Evolutionary conservation across 2,329 filamentous ascomycete genomes (phyloP).

Genomic region (Aspergillus fijiensis): DNA sequence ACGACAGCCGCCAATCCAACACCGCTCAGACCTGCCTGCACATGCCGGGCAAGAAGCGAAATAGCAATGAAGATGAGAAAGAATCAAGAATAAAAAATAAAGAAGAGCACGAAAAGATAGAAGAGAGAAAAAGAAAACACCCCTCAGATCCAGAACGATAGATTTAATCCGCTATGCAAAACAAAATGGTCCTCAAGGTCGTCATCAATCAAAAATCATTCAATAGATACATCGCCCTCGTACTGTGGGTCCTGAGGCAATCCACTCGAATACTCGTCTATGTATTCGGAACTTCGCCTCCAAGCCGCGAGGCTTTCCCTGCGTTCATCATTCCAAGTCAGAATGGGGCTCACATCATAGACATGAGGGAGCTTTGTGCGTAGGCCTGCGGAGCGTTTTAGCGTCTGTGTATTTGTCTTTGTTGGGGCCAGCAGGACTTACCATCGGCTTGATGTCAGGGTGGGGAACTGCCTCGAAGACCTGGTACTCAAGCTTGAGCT

Average conservation of each 20-base stretch:
- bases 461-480: conserved; percentile 97
- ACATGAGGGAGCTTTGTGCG: conserved; percentile 78
- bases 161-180: conserved; percentile 26
- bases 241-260: conserved; percentile 13
- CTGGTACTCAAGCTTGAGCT: conserved; percentile 87
- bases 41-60: neutral
- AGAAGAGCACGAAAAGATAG: neutral
- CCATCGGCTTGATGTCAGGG: conserved; percentile 91
- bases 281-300: neutral
- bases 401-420: neutral
- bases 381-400: conserved; percentile 62
- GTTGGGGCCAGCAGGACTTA: conserved; percentile 31
- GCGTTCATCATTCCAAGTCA: conserved; percentile 21
- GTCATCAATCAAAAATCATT: conserved; percentile 13
- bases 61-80: neutral
- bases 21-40: neutral
- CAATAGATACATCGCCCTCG: conserved; percentile 20
- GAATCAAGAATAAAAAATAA: neutral
- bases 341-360: conserved; percentile 62
- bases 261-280: conserved; percentile 2
- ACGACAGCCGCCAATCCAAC: conserved; percentile 1
- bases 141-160: conserved; percentile 5
- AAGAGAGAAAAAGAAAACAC: conserved; percentile 2
- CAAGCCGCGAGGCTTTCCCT: conserved; percentile 17
- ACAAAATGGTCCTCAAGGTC: conserved; percentile 21